Percentiles rank a stretch among this genome's conserved stretches.
Conservation (phyloP, 768 basidiomycete genomes). For the Agaricus sinodeliciosus region DNA sequence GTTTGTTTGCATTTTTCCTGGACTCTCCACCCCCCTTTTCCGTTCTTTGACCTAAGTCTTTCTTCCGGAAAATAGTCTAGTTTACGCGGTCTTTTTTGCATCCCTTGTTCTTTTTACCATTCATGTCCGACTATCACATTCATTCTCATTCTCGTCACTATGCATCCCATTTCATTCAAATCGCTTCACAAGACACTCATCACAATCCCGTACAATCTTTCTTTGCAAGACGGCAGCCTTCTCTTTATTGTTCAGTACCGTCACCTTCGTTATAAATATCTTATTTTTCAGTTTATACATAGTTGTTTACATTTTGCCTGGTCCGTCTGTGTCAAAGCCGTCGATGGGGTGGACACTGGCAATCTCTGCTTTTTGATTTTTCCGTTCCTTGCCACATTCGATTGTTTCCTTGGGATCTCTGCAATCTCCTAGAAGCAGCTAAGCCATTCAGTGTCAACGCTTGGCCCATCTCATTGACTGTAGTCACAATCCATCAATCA, state of each 20-base stretch:
- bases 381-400: slow-evolving; percentile 2
- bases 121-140: slow-evolving; percentile 11
- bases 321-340: slow-evolving; percentile 26
- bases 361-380: slow-evolving; percentile 28
- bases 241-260: slow-evolving; percentile 36
- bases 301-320: slow-evolving; percentile 28
- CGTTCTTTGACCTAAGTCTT: slow-evolving; percentile 11
- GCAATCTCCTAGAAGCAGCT: slow-evolving; percentile 2
- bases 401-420: neutral
- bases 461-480: slow-evolving; percentile 1
- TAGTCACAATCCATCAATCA: slow-evolving; percentile 10
- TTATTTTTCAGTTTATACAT: slow-evolving; percentile 83
- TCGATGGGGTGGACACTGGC: slow-evolving; percentile 22
- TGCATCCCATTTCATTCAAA: slow-evolving; percentile 14
- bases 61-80: slow-evolving; percentile 14
- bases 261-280: slow-evolving; percentile 45
- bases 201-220: slow-evolving; percentile 16
- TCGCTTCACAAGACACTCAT: slow-evolving; percentile 11
- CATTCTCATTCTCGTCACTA: slow-evolving; percentile 11
- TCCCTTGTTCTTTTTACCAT: slow-evolving; percentile 7
- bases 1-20: slow-evolving; percentile 12
- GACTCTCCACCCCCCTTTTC: slow-evolving; percentile 11
- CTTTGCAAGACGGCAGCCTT: slow-evolving; percentile 9
- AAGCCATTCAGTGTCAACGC: neutral
- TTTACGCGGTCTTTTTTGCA: slow-evolving; percentile 14